These are phyloP conservation scores for Russula abietina DNA, from an alignment of 768 basidiomycete species.

Conservation along the genomic window DNA sequence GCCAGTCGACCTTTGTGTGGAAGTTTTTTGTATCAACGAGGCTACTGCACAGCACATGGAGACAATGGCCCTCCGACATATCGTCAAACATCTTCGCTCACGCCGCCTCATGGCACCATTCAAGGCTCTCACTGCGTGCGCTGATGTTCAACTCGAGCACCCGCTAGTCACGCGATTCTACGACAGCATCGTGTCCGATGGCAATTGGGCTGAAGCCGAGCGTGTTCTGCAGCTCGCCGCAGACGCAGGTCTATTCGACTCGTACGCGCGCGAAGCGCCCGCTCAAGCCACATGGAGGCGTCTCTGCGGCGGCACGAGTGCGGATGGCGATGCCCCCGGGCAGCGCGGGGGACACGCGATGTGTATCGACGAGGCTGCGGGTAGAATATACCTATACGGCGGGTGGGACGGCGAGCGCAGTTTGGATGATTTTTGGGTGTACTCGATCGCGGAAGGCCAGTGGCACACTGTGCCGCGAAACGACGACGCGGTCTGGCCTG, in stretches of 20 bases:
- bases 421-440: slow-evolving; percentile 77
- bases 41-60: slow-evolving; percentile 51
- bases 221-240: slow-evolving; percentile 45
- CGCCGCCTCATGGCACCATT: slow-evolving; percentile 65
- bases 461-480: slow-evolving; percentile 58
- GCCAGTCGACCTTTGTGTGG: not conserved
- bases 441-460: slow-evolving; percentile 49
- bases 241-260: slow-evolving; percentile 53
- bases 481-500: slow-evolving; percentile 57
- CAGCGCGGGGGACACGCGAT: slow-evolving; percentile 75
- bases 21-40: not conserved
- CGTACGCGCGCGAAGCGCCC: slow-evolving; percentile 50
- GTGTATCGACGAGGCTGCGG: slow-evolving; percentile 63
- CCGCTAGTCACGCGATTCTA: slow-evolving; percentile 64
- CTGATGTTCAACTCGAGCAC: slow-evolving; percentile 57
- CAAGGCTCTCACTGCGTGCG: slow-evolving; percentile 49
- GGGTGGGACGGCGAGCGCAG: slow-evolving; percentile 72
- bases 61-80: slow-evolving; percentile 54
- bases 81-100: slow-evolving; percentile 73
- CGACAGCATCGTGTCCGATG: slow-evolving; percentile 56
- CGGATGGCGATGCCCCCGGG: slow-evolving; percentile 59
- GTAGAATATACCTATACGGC: slow-evolving; percentile 68
- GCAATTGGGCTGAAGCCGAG: slow-evolving; percentile 57
- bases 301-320: slow-evolving; percentile 51
- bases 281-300: slow-evolving; percentile 59